Evolutionary conservation across 331 rosid genomes (phyloP).

Genomic region (Quercus phellos): DNA sequence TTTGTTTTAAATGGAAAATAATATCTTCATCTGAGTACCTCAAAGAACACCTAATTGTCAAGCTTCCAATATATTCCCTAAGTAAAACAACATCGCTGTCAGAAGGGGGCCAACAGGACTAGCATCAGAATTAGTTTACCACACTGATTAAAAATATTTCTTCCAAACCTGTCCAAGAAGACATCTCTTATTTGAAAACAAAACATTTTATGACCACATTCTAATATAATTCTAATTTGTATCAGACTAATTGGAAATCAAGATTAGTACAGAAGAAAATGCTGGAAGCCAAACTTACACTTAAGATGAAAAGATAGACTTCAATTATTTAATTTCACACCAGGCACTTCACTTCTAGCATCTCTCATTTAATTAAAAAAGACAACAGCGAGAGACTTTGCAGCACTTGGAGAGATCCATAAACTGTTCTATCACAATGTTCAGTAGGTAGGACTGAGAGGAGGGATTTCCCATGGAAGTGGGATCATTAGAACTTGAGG

Average conservation of each 20-base stretch:
- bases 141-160: not conserved
- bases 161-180: not conserved
- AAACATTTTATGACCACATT: not conserved
- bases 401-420: no score
- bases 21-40: not conserved
- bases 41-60: not conserved
- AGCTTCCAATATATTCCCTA: not conserved
- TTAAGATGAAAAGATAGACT: not conserved
- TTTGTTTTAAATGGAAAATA: not conserved
- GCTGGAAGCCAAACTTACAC: not conserved
- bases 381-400: no score
- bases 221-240: no score
- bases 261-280: not conserved
- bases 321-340: not conserved
- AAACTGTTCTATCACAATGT: no score
- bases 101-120: not conserved
- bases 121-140: not conserved
- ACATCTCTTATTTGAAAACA: not conserved
- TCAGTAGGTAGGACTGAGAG: no score
- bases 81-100: not conserved
- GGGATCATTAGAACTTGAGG: no score
- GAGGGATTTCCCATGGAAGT: no score
- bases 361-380: not conserved
- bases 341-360: not conserved
- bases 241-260: not conserved